These are phyloP conservation scores for Cydonia oblonga DNA, from an alignment of 331 rosid species.

Conservation along the genomic window DNA sequence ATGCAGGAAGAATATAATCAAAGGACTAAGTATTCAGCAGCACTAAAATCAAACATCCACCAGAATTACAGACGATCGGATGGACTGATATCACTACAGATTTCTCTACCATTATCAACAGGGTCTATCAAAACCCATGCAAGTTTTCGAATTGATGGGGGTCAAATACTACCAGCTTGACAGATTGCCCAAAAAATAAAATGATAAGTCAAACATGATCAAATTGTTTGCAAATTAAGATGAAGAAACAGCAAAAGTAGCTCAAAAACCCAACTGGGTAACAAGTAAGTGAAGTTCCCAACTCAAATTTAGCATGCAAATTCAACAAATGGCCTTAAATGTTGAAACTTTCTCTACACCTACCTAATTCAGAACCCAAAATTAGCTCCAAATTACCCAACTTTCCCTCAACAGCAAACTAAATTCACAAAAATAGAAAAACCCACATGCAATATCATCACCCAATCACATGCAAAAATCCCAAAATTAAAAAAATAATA, in stretches of 20 bases:
- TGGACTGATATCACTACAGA: not conserved
- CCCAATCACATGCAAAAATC: constrained; percentile 29
- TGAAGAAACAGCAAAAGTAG: not conserved
- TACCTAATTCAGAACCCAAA: constrained; percentile 16
- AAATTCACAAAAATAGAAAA: constrained; percentile 15
- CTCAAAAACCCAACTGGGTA: constrained; percentile 15
- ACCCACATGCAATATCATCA: constrained; percentile 27
- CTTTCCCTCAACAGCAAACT: constrained; percentile 14
- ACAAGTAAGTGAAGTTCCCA: constrained; percentile 20
- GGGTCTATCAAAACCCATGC: not conserved
- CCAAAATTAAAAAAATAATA: not conserved
- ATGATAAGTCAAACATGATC: not conserved
- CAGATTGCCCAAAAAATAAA: not conserved
- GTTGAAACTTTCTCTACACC: constrained; percentile 15
- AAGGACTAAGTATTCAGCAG: not conserved
- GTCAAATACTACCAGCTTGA: not conserved
- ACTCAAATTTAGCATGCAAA: constrained; percentile 12
- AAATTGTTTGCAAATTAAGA: not conserved
- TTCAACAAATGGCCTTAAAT: constrained; percentile 6
- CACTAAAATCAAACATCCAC: not conserved
- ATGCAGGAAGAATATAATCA: not conserved
- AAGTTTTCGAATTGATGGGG: not conserved
- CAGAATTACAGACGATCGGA: not conserved
- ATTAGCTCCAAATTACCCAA: not conserved
- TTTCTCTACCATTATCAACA: not conserved